Evolutionary conservation across 164 flowering plant genomes (phyloP).

Genomic region (Stephania cephalantha): DNA sequence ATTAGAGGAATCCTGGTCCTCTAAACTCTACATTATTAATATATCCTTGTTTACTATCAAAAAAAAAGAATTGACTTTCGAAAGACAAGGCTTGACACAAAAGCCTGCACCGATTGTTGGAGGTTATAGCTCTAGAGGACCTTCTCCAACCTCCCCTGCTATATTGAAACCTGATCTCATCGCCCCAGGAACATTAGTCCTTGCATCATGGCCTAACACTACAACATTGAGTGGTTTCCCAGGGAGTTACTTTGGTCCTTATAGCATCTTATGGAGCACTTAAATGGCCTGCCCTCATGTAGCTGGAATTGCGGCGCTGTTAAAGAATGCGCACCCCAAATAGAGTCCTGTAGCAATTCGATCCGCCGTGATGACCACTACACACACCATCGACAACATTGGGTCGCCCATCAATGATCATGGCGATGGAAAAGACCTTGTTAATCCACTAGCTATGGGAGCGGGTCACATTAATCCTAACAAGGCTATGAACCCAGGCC

Average conservation of each 20-base stretch:
- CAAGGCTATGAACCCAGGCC: constrained; percentile 53
- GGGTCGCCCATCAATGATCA: constrained; percentile 26
- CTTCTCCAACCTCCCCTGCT: constrained; percentile 9
- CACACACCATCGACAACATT: constrained; percentile 32
- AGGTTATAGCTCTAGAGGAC: constrained; percentile 14
- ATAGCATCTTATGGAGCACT: constrained; percentile 45
- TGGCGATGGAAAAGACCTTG: constrained; percentile 17
- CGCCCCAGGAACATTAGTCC: constrained; percentile 20
- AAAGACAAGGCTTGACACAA: constrained; percentile 6
- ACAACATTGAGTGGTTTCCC: background rate
- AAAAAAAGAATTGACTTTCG: constrained; percentile 11
- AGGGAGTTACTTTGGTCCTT: constrained; percentile 13
- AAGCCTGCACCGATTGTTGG: constrained; percentile 16
- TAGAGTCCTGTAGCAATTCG: constrained; percentile 64
- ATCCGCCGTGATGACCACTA: constrained; percentile 64
- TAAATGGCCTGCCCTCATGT: constrained; percentile 67
- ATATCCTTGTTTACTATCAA: too few relatives aligned
- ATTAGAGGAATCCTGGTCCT: too few relatives aligned
- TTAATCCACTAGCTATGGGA: constrained; percentile 49
- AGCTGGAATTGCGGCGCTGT: constrained; percentile 45
- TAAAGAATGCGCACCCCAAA: constrained; percentile 43
- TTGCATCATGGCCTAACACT: constrained; percentile 22
- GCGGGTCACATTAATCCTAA: constrained; percentile 56
- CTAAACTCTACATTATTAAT: too few relatives aligned
- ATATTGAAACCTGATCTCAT: constrained; percentile 51